A percentile compares a stretch with the other conserved stretches of the same genome.
Conservation (phyloP, 169 alveolate species). For the Sarcocystis neurona region DNA sequence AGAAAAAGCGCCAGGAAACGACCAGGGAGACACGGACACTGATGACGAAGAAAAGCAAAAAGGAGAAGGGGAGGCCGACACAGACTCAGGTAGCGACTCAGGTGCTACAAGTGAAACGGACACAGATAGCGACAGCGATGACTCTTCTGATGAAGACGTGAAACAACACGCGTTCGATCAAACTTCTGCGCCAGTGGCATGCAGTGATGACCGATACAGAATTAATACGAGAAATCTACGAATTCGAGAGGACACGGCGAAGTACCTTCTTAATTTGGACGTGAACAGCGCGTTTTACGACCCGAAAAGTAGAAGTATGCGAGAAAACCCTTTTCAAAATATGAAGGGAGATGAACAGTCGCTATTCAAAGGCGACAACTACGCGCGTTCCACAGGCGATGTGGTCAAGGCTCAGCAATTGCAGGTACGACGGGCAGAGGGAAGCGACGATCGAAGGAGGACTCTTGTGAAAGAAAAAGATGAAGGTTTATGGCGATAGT, state of each 20-base stretch:
- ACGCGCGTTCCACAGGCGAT: slow-evolving; percentile 79
- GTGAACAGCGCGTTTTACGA: slow-evolving; percentile 94
- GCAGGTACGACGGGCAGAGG: slow-evolving; percentile 65
- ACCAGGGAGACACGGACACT: slow-evolving; percentile 13
- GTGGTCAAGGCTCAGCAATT: slow-evolving; percentile 76
- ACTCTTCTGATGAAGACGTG: slow-evolving; percentile 73
- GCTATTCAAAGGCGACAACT: slow-evolving; percentile 88
- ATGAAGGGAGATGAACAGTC: slow-evolving; percentile 71
- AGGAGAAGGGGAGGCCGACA: not conserved
- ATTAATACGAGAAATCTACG: slow-evolving; percentile 90
- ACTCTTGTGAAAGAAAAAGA: not conserved
- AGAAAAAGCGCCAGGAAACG: not conserved
- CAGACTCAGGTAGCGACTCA: slow-evolving; percentile 12
- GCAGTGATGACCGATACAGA: slow-evolving; percentile 80
- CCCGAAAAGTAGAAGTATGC: slow-evolving; percentile 93
- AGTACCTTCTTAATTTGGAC: slow-evolving; percentile 92
- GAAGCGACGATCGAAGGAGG: not conserved
- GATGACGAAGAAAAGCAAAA: slow-evolving; percentile 21
- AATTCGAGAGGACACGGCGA: slow-evolving; percentile 96
- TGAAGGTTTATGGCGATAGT: no score
- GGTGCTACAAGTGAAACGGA: slow-evolving; percentile 60
- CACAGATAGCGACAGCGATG: slow-evolving; percentile 37
- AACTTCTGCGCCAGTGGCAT: slow-evolving; percentile 73
- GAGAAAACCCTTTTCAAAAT: slow-evolving; percentile 87
- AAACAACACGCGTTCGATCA: slow-evolving; percentile 62